Base-by-base conservation (phyloP, 164 flowering plant species). In the Houttuynia cordata region DNA sequence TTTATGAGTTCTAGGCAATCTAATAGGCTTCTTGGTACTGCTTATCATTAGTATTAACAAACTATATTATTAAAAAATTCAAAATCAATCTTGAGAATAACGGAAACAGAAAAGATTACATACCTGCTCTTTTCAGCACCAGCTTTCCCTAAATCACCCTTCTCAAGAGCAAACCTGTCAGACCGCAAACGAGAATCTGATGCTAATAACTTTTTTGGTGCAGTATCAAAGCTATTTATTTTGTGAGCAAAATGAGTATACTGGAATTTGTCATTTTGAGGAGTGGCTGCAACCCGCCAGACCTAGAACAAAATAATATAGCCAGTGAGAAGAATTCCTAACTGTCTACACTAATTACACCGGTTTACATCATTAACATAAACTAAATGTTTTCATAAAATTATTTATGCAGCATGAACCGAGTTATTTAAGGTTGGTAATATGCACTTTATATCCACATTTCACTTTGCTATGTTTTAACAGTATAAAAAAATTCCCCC, bases 121-220 rank as follows among this genome's bases (percentile, higher is more conserved):
- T 19, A 88, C 96, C 86, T 86, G 93, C 81, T 81, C 78, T 88
- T 88, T 64, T 88, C 96, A 9, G 79, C 66, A 61, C 93, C 85
- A 51, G 96, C 80, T 76, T 83, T 88, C 18, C 84, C 72, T 25
- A 83, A 60, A 65, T 88, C 93, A 47, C 88, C 91, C 74, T 70
- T 79, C 75, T 88, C 96, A 62, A 88, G 88, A 24, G 93, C 91
- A 69, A 69, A 83, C 66, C 96, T 74, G 72, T 88, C 96, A 19
- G 96, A 87, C 37, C 96, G 93, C 64, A 88, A 61, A 53, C 96
- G 90, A 66, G 96, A 88, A 76, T 88, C 96, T 52, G 96, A 88
- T 70, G 92, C 81, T 74, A 88, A 72, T 55, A 86, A 59, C 74
- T 84, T 88, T 69, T 73, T 88, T 0, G 96, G 92, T 58, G 96